These are phyloP conservation scores for Plenodomus tracheiphilus DNA, from an alignment of 2,329 filamentous ascomycete genomes.

Conservation along the genomic window DNA sequence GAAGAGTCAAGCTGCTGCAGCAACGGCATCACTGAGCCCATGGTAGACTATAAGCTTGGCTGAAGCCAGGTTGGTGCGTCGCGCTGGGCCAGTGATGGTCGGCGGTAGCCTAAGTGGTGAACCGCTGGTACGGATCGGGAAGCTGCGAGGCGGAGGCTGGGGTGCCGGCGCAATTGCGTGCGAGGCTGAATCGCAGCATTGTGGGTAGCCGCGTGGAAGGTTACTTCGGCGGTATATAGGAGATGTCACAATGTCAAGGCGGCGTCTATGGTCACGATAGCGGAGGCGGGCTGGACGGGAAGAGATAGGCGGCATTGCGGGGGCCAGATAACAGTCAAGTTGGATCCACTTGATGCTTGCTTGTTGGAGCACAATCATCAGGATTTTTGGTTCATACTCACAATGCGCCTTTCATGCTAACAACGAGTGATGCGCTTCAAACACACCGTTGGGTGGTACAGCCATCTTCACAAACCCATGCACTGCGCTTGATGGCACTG, in stretches of 20 bases:
- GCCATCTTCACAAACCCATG: no score
- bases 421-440: no score
- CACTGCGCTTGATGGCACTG: no score
- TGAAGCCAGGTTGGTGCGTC: conserved; percentile 3
- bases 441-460: no score
- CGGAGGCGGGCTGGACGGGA: neutral
- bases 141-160: conserved; percentile 5
- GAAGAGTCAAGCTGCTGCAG: conserved; percentile 11
- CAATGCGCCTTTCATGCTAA: no score
- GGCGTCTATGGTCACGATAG: neutral
- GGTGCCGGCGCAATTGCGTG: neutral
- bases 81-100: conserved; percentile 3
- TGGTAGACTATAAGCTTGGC: conserved; percentile 13
- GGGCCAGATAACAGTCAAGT: neutral
- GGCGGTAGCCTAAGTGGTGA: conserved; percentile 1
- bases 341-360: neutral
- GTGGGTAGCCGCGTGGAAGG: neutral
- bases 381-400: no score
- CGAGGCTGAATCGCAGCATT: conserved; percentile 6
- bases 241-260: neutral
- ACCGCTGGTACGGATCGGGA: conserved; percentile 6
- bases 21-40: conserved; percentile 5
- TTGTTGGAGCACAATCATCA: no score
- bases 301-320: neutral
- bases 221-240: conserved; percentile 1